Conservation (phyloP, 257 asterid species). For the Phtheirospermum japonicum region DNA sequence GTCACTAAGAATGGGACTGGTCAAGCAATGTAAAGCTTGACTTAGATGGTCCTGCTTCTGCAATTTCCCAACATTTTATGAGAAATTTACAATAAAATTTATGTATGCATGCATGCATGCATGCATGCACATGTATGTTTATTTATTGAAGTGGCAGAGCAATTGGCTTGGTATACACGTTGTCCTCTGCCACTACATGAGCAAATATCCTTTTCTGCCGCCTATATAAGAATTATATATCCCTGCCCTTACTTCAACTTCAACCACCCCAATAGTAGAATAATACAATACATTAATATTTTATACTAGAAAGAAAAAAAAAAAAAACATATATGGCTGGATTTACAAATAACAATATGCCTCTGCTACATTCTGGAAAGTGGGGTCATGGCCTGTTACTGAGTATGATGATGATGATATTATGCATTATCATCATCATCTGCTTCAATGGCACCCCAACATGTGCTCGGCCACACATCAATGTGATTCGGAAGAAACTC, state of each 20-base stretch:
- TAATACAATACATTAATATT: neutral
- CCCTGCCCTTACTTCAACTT: neutral
- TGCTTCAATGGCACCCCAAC: conserved; percentile 25
- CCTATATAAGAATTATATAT: neutral
- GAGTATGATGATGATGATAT: conserved; percentile 17
- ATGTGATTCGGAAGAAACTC: conserved; percentile 29
- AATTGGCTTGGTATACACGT: no score
- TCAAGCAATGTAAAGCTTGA: no score
- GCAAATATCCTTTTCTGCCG: neutral
- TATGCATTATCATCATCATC: conserved; percentile 7
- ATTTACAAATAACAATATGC: neutral
- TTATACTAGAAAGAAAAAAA: neutral
- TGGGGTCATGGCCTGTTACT: conserved; percentile 11
- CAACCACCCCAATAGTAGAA: neutral
- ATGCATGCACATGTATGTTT: no score
- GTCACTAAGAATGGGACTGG: no score
- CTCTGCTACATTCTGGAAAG: neutral
- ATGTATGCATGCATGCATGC: no score
- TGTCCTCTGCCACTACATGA: neutral
- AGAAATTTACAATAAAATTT: no score
- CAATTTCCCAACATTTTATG: no score
- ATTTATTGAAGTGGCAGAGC: no score
- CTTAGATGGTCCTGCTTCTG: no score
- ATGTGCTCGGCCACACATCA: conserved; percentile 18
- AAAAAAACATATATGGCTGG: neutral